phyloP scores from a whole-genome alignment of 768 basidiomycete genomes.

The Chalciporus pseudorubinellus region DNA sequence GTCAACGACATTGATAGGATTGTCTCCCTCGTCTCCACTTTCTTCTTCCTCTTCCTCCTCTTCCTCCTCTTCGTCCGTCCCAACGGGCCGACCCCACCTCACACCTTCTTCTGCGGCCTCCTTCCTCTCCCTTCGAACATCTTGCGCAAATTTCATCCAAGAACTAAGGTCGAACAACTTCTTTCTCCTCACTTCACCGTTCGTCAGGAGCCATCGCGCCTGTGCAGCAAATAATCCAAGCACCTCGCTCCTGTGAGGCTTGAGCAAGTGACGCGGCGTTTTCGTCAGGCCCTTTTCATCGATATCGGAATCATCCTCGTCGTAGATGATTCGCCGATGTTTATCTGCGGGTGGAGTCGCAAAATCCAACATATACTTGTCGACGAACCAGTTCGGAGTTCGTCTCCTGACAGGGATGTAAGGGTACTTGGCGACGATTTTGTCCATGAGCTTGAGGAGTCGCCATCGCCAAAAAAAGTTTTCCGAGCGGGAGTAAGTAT shows the following conservation, averaged over 20 bases:
- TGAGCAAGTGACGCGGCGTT: slow-evolving; percentile 43
- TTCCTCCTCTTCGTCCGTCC: slow-evolving; percentile 6
- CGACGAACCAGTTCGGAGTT: slow-evolving; percentile 50
- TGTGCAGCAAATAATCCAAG: slow-evolving; percentile 51
- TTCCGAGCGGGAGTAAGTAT: slow-evolving; percentile 40
- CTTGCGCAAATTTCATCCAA: slow-evolving; percentile 48
- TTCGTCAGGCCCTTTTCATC: slow-evolving; percentile 28
- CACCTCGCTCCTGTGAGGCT: slow-evolving; percentile 51
- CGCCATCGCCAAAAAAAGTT: slow-evolving; percentile 55
- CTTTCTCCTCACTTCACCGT: slow-evolving; percentile 35
- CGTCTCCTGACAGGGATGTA: slow-evolving; percentile 36
- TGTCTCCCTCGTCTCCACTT: not conserved
- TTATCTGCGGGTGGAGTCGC: slow-evolving; percentile 28
- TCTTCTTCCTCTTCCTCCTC: slow-evolving; percentile 10
- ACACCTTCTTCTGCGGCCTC: slow-evolving; percentile 28
- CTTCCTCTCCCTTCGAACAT: slow-evolving; percentile 31
- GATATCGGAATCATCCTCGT: slow-evolving; percentile 29
- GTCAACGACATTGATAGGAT: not conserved
- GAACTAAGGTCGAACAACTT: slow-evolving; percentile 40
- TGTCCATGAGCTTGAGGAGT: slow-evolving; percentile 44
- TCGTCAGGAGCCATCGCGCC: slow-evolving; percentile 56
- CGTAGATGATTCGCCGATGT: slow-evolving; percentile 36
- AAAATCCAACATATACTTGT: slow-evolving; percentile 37
- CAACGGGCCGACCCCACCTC: slow-evolving; percentile 23
- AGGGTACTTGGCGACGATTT: slow-evolving; percentile 39